Percentiles rank a stretch among this genome's conserved stretches.
phyloP scores from a whole-genome alignment of 2,329 filamentous ascomycete species.

The Chrysoporthe puriensis region DNA sequence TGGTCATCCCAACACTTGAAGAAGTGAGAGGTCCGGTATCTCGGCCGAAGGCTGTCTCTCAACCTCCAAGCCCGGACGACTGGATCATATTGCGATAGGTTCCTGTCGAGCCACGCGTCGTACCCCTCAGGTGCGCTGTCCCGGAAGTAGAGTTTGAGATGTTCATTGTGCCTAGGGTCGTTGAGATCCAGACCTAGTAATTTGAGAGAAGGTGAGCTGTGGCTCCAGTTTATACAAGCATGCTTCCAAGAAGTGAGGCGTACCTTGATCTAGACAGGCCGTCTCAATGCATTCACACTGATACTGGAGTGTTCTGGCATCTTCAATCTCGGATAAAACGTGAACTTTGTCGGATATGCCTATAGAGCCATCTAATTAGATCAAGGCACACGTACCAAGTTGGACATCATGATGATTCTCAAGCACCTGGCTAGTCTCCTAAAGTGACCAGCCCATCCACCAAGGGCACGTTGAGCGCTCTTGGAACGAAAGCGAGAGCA shows the following conservation, averaged over 20 bases:
- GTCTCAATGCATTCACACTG: constrained; percentile 62
- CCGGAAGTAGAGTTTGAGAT: constrained; percentile 42
- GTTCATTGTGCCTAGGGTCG: constrained; percentile 44
- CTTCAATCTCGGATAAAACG: constrained; percentile 58
- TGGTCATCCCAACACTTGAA: constrained; percentile 60
- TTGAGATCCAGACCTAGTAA: constrained; percentile 47
- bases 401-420: not conserved
- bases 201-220: constrained; percentile 12
- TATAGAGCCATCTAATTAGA: constrained; percentile 35
- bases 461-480: not conserved
- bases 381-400: not conserved
- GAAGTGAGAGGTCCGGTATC: constrained; percentile 43
- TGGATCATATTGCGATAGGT: constrained; percentile 53
- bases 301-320: constrained; percentile 60
- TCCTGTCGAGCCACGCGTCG: constrained; percentile 55
- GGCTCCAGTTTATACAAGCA: constrained; percentile 6
- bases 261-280: constrained; percentile 54
- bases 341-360: constrained; percentile 44
- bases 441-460: not conserved
- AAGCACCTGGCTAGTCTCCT: not conserved
- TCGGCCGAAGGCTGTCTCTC: constrained; percentile 42
- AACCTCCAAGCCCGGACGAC: constrained; percentile 47
- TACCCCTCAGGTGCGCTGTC: constrained; percentile 53
- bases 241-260: constrained; percentile 28
- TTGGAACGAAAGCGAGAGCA: constrained; percentile 20